Base-by-base conservation (phyloP, 169 alveolate species). In the Cryptosporidium sp. region DNA sequence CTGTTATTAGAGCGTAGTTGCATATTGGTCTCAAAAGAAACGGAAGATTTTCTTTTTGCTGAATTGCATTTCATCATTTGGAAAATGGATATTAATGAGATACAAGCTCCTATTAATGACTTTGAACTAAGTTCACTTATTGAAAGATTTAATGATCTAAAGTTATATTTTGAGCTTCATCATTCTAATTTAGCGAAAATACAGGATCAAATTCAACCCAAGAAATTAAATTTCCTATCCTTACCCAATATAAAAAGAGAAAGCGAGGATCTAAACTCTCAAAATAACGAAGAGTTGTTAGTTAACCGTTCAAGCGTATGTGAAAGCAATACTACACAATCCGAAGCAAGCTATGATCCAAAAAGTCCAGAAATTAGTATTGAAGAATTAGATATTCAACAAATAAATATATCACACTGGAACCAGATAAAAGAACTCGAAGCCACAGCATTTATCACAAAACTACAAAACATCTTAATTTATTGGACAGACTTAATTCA, bases 361-460 rank as follows among this genome's bases (percentile, higher is more conserved):
- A 67, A 33, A 35, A 37, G 51, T 29, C 51, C 74, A 2, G 69
- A 71, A 18, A 71, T 71, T 71, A 52, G 23, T 2, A 73, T 73
- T 29, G 45, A 73, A 52, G 68, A 52, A 73, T 35, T 73, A 18
- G 35, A 52, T 16, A 51, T 59, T 23, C 35, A 58, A 21, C 69
- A 73, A 59, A 73, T 73, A n/a, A 73, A 51, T 55, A 33, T 51
- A n/a, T 52, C 86, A 23, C 86, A 73, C 31, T 73, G 86, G 86
- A 16, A 58, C 21, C 37, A 73, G 55, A 29, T 73, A 55, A 73
- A 52, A 59, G 71, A 73, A 31, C 70, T 73, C 4, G 86, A 62
- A 58, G 51, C 86, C 1, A 39, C 29, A 5, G 37, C n/a, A 70
- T 61, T 80, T 62, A 26, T 80, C 18, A 29, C 33, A 41, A 80